Evolutionary conservation across 179 eudicot species (phyloP), one percentile per base, ranked within the genome.

Genomic region (Spinacia oleracea): DNA sequence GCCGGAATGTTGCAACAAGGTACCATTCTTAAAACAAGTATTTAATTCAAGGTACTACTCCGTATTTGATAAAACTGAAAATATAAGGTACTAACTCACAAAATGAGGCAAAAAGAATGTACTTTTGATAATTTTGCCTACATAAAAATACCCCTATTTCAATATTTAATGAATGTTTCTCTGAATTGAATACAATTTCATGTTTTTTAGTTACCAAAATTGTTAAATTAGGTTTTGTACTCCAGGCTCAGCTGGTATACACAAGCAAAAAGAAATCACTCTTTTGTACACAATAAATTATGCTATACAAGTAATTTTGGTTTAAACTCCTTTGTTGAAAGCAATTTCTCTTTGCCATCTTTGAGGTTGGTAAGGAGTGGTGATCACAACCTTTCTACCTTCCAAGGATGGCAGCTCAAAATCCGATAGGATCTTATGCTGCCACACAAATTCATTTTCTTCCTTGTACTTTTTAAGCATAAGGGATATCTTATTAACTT

Each of bases 391-490:
- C 66, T 79, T 88, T 58, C 78, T 87, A 66, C 85, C 86, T 80
- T 89, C 88, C 20, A 90, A 85, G 20, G 68, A 53, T 4, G 91
- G 97, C 80, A 91, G 82, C 77, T 93, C 89, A 60, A 82, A 73
- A 6, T 79, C 70, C 9, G 63, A 42, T 15, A 92, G 92, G 77
- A 90, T 74, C 82, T 89, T 89, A 62, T 89, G 86, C 1, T 69
- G 88, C 92, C 88, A 89, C 2, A 85, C 90, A 68, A 93, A 86
- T 8, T 85, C 86, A 65, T 93, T 93, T 75, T 93, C 96, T 1
- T 84, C 86, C 56, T 87, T 84, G 50, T 83, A 91, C 73, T 89
- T 90, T 20, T 51, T 84, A 25, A 87, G 80, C 78, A 87, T 72
- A 35, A 35, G 81, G 2, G 84, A 75, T 68, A 89, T n/a, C 27